Evolutionary conservation across 805 yeast species (phyloP), one percentile per base, ranked within the genome.

Genomic region (Brettanomyces bruxellensis): DNA sequence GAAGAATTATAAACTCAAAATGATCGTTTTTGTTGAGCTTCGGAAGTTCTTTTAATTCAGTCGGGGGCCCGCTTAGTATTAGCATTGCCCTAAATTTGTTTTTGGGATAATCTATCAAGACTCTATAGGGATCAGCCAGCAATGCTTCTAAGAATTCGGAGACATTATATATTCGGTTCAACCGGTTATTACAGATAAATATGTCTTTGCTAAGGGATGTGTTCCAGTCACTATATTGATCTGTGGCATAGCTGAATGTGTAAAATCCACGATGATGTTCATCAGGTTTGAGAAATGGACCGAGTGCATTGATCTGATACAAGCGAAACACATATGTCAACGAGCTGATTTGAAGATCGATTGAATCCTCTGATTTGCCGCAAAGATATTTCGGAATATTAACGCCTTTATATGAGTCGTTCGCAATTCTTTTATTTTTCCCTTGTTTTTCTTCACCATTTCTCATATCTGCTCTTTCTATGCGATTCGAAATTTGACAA

Each of bases 51-150:
- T 36, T 64, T 28, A 67, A 56, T 46, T 69, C 67, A 25, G 56
- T 65, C 3, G 88, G 86, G 7, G 49, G 47, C 25, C 66, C 78
- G 3, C 79, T 65, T 23, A 83, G 60, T 4, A 83, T 69, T 52
- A 85, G 73, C 55, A 76, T 59, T 1, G 85, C 67, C 46, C 91
- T 66, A 59, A 81, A 82, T 60, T 77, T 76, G 66, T 83, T 83
- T 56, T 81, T 81, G 41, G 69, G 58, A 72, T 79, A 83, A 57
- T 83, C 90, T 18, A 80, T 71, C 47, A 81, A 65, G 11, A 83
- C 78, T 25, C 89, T 67, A 57, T 82, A 80, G 47, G 81, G 81
- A 59, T 83, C 86, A 12, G 63, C 51, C n/a, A 68, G 46, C 39
- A 83, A 49, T 6, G 62, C 51, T 8, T 55, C 50, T 43, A 69